Conservation (phyloP, 2,329 filamentous ascomycete genomes). For the Knufia fluminis region DNA sequence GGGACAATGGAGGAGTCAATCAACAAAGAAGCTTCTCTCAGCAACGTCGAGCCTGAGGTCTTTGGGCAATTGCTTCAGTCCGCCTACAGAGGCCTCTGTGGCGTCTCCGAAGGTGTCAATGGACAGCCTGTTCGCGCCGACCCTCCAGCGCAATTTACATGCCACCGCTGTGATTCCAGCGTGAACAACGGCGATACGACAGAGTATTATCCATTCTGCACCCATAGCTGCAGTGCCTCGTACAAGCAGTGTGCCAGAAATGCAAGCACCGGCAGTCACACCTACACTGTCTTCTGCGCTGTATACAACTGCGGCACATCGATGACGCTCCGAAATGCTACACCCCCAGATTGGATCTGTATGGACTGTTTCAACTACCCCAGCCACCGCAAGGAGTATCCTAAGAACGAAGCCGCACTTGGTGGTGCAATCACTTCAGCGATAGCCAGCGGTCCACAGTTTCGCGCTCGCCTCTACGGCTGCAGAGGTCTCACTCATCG, state of each 20-base stretch:
- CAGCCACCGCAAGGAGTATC: no score
- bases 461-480: not conserved
- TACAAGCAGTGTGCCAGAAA: no score
- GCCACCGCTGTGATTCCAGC: not conserved
- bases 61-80: not conserved
- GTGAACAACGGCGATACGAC: not conserved
- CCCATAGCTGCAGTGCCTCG: no score
- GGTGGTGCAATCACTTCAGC: not conserved
- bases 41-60: not conserved
- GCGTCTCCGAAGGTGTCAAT: not conserved
- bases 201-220: no score
- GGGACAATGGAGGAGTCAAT: constrained; percentile 4
- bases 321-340: no score
- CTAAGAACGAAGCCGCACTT: not conserved
- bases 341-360: no score
- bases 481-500: not conserved
- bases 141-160: constrained; percentile 18
- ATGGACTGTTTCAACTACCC: no score
- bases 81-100: constrained; percentile 5
- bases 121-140: not conserved
- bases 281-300: no score
- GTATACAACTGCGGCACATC: no score
- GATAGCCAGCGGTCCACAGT: not conserved
- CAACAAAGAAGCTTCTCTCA: not conserved
- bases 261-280: no score